Conservation (phyloP, 1,284 basidiomycete genomes). For the Chiua sp. region DNA sequence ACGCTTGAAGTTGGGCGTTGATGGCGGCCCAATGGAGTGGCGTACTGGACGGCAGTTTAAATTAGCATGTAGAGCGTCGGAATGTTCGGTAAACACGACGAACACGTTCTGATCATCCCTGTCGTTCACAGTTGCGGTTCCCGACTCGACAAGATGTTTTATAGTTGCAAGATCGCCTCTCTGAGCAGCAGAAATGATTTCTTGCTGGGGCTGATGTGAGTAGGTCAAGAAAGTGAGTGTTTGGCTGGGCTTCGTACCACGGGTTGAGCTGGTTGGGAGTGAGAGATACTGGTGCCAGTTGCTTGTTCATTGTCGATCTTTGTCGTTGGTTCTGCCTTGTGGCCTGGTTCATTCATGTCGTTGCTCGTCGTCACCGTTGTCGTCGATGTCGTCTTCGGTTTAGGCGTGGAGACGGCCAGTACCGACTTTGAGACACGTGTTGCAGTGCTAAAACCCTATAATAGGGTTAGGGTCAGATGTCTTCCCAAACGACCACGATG, state of each 20-base stretch:
- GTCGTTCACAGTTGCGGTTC: slow-evolving; percentile 77
- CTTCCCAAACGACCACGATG: slow-evolving; percentile 5
- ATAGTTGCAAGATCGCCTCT: slow-evolving; percentile 81
- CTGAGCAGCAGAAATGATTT: slow-evolving; percentile 88
- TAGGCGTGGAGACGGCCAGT: slow-evolving; percentile 7
- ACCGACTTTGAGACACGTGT: slow-evolving; percentile 12
- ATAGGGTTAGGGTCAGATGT: slow-evolving; percentile 35
- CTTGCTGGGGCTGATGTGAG: slow-evolving; percentile 39
- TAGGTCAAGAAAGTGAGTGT: slow-evolving; percentile 1
- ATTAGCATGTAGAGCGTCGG: slow-evolving; percentile 10
- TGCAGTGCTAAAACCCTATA: slow-evolving; percentile 28
- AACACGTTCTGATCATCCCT: slow-evolving; percentile 87
- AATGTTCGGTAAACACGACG: slow-evolving; percentile 12
- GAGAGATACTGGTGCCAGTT: too few relatives aligned
- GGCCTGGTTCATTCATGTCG: too few relatives aligned
- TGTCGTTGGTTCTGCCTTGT: too few relatives aligned
- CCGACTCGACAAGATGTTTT: slow-evolving; percentile 74
- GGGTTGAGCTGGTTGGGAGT: too few relatives aligned
- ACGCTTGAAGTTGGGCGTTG: slow-evolving; percentile 84
- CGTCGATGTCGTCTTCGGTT: too few relatives aligned
- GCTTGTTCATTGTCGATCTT: too few relatives aligned
- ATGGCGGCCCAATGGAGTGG: slow-evolving; percentile 98
- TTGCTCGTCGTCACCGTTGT: too few relatives aligned
- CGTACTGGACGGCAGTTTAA: slow-evolving; percentile 51
- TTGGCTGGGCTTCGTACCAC: slow-evolving; percentile 19